Conservation (phyloP, 345 rosid genomes). For the Syzygium grande region DNA sequence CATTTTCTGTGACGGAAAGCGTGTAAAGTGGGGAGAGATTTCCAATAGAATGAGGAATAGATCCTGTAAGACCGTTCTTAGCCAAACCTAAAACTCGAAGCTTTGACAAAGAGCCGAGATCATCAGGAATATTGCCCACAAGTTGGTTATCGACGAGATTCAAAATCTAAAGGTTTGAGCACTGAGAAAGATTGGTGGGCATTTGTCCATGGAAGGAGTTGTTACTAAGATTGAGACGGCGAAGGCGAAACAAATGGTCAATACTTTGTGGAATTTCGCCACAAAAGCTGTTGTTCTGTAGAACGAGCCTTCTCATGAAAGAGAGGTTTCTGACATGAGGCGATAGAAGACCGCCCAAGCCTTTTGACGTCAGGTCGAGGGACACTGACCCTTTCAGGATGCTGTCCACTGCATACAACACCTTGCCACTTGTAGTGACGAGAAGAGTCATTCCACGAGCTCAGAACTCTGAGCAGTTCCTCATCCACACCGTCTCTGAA, state of each 20-base stretch:
- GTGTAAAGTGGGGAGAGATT: no score
- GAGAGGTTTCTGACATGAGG: not conserved
- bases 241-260: not conserved
- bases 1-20: no score
- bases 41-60: not conserved
- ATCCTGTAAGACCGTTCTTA: not conserved
- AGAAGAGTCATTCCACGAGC: not conserved
- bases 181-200: not conserved
- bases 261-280: not conserved
- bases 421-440: not conserved
- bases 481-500: no score
- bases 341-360: not conserved
- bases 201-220: not conserved
- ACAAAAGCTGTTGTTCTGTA: not conserved
- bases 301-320: not conserved
- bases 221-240: not conserved
- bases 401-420: not conserved
- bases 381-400: not conserved
- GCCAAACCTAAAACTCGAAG: not conserved
- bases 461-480: not conserved
- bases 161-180: not conserved
- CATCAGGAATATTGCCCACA: not conserved
- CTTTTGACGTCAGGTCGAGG: not conserved
- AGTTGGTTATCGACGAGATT: not conserved
- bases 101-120: not conserved